Percentiles rank a stretch among this genome's conserved stretches.
phyloP scores from a whole-genome alignment of 139 green algal genomes.

The Haematococcus lacustris region DNA sequence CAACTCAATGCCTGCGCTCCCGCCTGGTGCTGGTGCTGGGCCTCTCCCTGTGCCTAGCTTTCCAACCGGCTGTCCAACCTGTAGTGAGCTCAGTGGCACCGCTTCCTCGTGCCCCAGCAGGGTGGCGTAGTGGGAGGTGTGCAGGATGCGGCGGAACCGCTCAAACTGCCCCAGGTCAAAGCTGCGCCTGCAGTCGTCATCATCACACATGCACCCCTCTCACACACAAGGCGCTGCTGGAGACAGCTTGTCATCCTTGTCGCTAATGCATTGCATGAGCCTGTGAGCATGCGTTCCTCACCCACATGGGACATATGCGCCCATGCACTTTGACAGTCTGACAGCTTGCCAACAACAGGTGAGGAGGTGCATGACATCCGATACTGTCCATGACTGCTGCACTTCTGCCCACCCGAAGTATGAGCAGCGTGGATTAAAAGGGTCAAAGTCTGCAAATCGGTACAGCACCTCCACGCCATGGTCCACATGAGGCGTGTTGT shows the following conservation, averaged over 20 bases:
- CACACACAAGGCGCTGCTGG: too few relatives aligned
- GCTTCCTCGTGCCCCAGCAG: slow-evolving; percentile 41
- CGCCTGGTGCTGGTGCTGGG: too few relatives aligned
- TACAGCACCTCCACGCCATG: slow-evolving; percentile 65
- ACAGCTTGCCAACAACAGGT: too few relatives aligned
- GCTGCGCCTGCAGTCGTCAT: slow-evolving; percentile 22
- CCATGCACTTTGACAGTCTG: too few relatives aligned
- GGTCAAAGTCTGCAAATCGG: slow-evolving; percentile 66
- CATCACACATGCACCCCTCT: not conserved
- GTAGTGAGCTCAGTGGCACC: slow-evolving; percentile 31
- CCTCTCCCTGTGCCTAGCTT: too few relatives aligned
- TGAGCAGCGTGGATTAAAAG: slow-evolving; percentile 42
- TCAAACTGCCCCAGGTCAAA: slow-evolving; percentile 72
- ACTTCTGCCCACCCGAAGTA: slow-evolving; percentile 69
- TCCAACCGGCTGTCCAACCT: slow-evolving; percentile 24
- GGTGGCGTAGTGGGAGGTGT: slow-evolving; percentile 39
- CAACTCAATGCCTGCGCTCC: too few relatives aligned
- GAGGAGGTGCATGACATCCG: too few relatives aligned
- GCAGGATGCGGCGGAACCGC: slow-evolving; percentile 59
- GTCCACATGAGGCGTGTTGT: slow-evolving; percentile 43
- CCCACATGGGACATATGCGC: too few relatives aligned
- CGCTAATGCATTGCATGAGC: too few relatives aligned
- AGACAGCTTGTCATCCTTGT: too few relatives aligned
- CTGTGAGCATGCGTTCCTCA: too few relatives aligned
- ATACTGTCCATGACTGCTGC: too few relatives aligned